Conservation (phyloP, 2,329 filamentous ascomycete genomes). For the Paecilomyces sp. region DNA sequence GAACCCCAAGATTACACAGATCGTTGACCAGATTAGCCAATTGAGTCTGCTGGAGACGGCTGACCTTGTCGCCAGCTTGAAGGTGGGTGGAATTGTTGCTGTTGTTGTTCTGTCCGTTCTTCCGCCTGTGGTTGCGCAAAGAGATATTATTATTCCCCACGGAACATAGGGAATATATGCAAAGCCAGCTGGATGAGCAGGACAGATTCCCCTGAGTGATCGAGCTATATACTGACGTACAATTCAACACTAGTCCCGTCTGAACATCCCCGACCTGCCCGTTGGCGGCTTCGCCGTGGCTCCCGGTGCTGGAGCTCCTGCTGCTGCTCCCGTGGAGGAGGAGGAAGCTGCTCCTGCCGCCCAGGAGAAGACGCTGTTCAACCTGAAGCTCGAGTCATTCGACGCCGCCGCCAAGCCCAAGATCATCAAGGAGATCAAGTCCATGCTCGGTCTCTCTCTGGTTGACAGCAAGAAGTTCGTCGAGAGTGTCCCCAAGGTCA, state of each 20-base stretch:
- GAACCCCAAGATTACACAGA: constrained; percentile 87
- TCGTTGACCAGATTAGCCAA: constrained; percentile 98
- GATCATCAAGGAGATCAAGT: constrained; percentile 99
- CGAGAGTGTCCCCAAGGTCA: constrained; percentile 91
- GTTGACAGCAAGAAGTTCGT: constrained; percentile 99
- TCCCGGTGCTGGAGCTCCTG: constrained; percentile 54
- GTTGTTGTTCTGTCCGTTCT: neutral
- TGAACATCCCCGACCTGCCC: constrained; percentile 97
- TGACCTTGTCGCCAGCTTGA: constrained; percentile 87
- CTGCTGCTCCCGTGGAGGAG: constrained; percentile 59
- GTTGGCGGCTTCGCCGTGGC: constrained; percentile 81
- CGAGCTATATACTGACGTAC: neutral
- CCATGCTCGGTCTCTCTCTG: constrained; percentile 84
- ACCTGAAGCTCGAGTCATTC: constrained; percentile 85
- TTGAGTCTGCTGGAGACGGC: constrained; percentile 97
- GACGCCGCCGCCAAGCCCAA: constrained; percentile 90
- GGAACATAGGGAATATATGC: neutral
- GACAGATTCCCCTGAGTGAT: neutral
- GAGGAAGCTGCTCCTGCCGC: constrained; percentile 82
- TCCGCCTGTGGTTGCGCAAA: neutral
- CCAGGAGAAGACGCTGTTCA: constrained; percentile 95
- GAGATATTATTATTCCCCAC: neutral
- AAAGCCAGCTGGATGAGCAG: neutral
- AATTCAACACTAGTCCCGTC: constrained; percentile 57
- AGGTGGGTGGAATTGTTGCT: constrained; percentile 53